phyloP scores from a whole-genome alignment of 805 yeast species.

The Wickerhamiella cacticola region DNA sequence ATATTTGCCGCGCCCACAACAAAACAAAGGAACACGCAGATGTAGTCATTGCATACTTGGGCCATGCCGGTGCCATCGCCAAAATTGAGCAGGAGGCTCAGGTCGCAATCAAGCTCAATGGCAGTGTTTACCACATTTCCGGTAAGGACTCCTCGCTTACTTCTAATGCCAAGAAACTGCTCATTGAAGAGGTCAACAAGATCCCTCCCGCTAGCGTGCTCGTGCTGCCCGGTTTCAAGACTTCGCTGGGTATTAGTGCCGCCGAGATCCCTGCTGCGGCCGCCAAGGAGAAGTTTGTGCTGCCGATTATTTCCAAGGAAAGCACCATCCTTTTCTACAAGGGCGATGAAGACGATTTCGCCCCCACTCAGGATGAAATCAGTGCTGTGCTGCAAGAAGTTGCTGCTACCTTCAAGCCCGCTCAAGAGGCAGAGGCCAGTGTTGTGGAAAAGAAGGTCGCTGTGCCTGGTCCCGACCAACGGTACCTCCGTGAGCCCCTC shows the following conservation, averaged over 20 bases:
- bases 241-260: constrained; percentile 36
- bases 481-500: constrained; percentile 44
- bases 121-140: constrained; percentile 50
- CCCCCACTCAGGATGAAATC: constrained; percentile 53
- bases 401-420: constrained; percentile 40
- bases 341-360: constrained; percentile 49
- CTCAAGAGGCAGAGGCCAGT: constrained; percentile 48
- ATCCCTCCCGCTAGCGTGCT: constrained; percentile 55
- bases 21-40: constrained; percentile 67
- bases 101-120: constrained; percentile 36
- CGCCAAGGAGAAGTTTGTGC: constrained; percentile 32
- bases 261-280: constrained; percentile 12
- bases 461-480: constrained; percentile 46
- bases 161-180: constrained; percentile 55
- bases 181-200: constrained; percentile 62
- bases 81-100: constrained; percentile 33
- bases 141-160: constrained; percentile 40
- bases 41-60: constrained; percentile 55
- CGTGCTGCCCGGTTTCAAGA: constrained; percentile 51
- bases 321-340: constrained; percentile 45
- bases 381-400: constrained; percentile 43
- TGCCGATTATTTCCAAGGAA: constrained; percentile 43
- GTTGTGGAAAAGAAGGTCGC: constrained; percentile 41
- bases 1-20: constrained; percentile 81
- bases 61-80: constrained; percentile 25